phyloP scores from a whole-genome alignment of 176 grass and related monocot species.

The Carex kokanica region DNA sequence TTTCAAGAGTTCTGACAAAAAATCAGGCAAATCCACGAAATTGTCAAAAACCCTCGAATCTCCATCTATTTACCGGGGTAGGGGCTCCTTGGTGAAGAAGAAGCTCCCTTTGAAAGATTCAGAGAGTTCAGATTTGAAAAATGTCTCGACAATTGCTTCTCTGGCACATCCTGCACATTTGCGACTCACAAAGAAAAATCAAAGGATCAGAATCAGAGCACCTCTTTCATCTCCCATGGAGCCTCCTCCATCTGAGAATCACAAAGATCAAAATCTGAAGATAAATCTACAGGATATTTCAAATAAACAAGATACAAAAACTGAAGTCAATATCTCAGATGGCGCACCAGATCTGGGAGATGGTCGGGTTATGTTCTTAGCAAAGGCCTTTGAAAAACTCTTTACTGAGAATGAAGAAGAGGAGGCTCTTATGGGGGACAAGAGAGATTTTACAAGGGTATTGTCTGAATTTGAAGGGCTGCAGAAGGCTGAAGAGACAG shows the following conservation, averaged over 20 bases:
- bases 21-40: background rate
- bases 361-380: constrained; percentile 22
- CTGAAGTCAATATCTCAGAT: background rate
- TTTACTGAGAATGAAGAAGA: constrained; percentile 12
- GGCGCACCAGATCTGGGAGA: constrained; percentile 18
- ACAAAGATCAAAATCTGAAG: background rate
- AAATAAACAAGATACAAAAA: background rate
- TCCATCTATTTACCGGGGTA: background rate
- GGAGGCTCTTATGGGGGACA: background rate
- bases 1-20: constrained; percentile 11
- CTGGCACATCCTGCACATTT: background rate
- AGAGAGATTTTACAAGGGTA: background rate
- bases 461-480: background rate
- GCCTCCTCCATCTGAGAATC: background rate
- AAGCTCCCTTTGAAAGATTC: constrained; percentile 18
- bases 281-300: background rate
- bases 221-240: constrained; percentile 19
- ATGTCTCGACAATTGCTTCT: background rate
- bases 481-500: background rate
- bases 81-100: constrained; percentile 1
- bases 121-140: constrained; percentile 4
- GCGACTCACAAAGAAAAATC: constrained; percentile 5
- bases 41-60: background rate
- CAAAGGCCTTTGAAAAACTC: constrained; percentile 25
- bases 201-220: constrained; percentile 18